phyloP scores from a whole-genome alignment of 108 stramenopile species.

The Nannochloropsis gaditana region DNA sequence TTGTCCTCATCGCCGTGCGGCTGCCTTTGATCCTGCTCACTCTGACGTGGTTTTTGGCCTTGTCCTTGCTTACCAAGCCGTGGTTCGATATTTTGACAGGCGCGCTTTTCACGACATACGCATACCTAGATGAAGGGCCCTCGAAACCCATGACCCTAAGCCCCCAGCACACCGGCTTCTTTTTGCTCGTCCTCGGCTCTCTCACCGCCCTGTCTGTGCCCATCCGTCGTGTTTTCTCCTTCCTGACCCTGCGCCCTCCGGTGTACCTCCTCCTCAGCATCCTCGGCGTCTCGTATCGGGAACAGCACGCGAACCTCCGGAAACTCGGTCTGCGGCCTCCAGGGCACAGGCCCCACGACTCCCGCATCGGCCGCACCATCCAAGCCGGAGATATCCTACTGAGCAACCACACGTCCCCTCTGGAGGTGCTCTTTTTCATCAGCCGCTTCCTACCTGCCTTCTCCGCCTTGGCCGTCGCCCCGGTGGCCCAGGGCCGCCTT shows the following conservation, averaged over 20 bases:
- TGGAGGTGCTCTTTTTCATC: not conserved
- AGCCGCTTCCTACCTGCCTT: not conserved
- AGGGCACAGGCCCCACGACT: not conserved
- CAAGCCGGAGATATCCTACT: not conserved
- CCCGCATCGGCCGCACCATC: not conserved
- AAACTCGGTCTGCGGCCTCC: slow-evolving; percentile 16
- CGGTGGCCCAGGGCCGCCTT: not conserved
- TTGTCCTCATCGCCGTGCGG: not conserved
- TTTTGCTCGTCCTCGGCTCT: not conserved
- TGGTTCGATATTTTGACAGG: not conserved
- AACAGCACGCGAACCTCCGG: slow-evolving; percentile 5
- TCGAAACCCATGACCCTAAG: not conserved
- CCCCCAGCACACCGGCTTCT: not conserved
- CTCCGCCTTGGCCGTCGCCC: not conserved
- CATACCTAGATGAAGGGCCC: not conserved
- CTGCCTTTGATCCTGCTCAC: not conserved
- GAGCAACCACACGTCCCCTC: not conserved
- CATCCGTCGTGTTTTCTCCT: not conserved
- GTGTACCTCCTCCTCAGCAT: not conserved
- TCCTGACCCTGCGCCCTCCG: not conserved
- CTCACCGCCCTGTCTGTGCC: not conserved
- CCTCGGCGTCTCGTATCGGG: not conserved
- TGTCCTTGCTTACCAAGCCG: not conserved
- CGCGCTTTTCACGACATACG: not conserved
- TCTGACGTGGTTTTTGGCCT: not conserved